Conservation (phyloP, 2,329 filamentous ascomycete species). For the Davidsoniella neocaledoniae region DNA sequence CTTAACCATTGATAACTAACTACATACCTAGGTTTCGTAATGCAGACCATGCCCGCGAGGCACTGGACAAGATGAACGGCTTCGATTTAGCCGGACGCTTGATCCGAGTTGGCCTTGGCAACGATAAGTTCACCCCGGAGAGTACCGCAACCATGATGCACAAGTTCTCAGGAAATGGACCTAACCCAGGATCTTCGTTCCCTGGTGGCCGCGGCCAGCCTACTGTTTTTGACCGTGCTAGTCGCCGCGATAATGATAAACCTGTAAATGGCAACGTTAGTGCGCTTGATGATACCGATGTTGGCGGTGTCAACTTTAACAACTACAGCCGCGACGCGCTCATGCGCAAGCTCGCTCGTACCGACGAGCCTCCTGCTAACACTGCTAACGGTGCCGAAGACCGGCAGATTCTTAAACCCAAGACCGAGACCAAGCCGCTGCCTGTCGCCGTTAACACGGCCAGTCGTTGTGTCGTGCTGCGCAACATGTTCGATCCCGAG, state of each 20-base stretch:
- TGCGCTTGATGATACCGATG: slow-evolving; percentile 92
- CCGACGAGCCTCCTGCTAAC: slow-evolving; percentile 54
- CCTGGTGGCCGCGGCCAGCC: slow-evolving; percentile 79
- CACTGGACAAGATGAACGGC: slow-evolving; percentile 97
- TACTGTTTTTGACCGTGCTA: slow-evolving; percentile 55
- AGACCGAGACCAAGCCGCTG: slow-evolving; percentile 60
- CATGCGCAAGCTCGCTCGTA: slow-evolving; percentile 96
- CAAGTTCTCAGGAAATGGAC: slow-evolving; percentile 62
- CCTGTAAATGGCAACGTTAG: slow-evolving; percentile 50
- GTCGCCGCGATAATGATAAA: slow-evolving; percentile 84
- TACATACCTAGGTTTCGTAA: slow-evolving; percentile 59
- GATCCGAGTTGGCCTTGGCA: slow-evolving; percentile 96
- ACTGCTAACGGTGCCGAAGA: slow-evolving; percentile 42
- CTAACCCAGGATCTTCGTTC: slow-evolving; percentile 61
- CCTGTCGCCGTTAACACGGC: slow-evolving; percentile 82
- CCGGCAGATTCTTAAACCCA: slow-evolving; percentile 58
- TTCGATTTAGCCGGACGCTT: slow-evolving; percentile 95
- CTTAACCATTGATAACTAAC: slow-evolving; percentile 12
- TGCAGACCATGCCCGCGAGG: slow-evolving; percentile 78
- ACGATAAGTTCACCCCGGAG: slow-evolving; percentile 99
- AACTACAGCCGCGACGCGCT: slow-evolving; percentile 97
- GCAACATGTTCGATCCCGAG: slow-evolving; percentile 86
- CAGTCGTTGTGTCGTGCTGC: slow-evolving; percentile 81
- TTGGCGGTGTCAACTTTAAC: slow-evolving; percentile 97
- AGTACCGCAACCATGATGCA: slow-evolving; percentile 84